Evolutionary conservation across 495 filamentous ascomycete genomes (phyloP).

Genomic region (Stereocaulon alpinum): DNA sequence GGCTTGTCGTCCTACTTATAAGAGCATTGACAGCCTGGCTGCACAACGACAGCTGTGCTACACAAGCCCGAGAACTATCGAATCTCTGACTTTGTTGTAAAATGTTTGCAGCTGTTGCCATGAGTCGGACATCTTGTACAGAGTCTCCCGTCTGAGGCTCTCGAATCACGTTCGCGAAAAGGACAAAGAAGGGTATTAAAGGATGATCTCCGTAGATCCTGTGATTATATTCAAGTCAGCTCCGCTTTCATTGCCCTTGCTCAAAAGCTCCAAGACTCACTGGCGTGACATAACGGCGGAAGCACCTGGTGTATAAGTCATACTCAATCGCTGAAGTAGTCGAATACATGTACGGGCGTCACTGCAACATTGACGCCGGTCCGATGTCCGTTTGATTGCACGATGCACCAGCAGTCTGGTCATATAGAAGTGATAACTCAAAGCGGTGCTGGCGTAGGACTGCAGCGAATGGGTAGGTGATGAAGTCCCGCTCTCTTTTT

Average conservation of each 20-base stretch:
- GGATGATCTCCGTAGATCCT: slow-evolving; percentile 1
- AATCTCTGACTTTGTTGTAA: neutral
- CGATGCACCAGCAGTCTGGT: neutral
- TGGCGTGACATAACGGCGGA: neutral
- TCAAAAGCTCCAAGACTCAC: neutral
- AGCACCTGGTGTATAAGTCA: neutral
- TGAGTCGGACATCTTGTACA: neutral
- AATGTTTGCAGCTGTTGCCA: neutral
- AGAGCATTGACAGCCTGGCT: neutral
- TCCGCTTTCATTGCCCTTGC: no score
- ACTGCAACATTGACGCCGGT: slow-evolving; percentile 3
- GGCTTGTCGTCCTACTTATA: neutral
- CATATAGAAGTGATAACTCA: slow-evolving; percentile 5
- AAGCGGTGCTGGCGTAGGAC: neutral
- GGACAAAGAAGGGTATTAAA: slow-evolving; percentile 3
- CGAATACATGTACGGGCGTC: neutral
- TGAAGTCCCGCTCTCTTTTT: neutral
- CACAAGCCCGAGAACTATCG: slow-evolving; percentile 3
- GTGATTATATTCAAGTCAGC: no score
- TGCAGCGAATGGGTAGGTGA: neutral
- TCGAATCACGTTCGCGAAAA: slow-evolving; percentile 5
- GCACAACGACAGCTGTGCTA: neutral
- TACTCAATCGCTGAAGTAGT: neutral
- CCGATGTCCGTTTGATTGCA: neutral
- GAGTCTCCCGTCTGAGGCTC: neutral